phyloP scores from a whole-genome alignment of 805 yeast genomes.

The Nakazawaea ishiwadae region DNA sequence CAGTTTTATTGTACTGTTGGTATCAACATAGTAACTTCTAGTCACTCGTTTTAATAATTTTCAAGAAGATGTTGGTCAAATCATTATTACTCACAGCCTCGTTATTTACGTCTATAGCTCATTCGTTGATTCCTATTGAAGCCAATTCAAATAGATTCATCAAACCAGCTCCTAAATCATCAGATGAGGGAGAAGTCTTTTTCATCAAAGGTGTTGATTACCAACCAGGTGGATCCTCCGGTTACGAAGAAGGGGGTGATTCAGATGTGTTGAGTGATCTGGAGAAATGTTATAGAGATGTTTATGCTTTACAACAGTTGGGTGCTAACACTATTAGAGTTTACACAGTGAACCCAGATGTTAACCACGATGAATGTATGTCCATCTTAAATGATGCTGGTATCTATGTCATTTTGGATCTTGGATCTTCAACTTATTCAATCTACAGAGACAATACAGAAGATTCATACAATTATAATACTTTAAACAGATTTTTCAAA shows the following conservation, averaged over 20 bases:
- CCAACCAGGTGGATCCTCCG: constrained; percentile 90
- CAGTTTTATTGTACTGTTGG: too few relatives aligned
- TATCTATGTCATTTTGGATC: constrained; percentile 81
- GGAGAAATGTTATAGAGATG: constrained; percentile 73
- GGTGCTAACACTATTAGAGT: constrained; percentile 85
- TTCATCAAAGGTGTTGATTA: constrained; percentile 86
- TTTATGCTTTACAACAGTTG: constrained; percentile 67
- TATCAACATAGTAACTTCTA: too few relatives aligned
- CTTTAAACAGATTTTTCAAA: constrained; percentile 76
- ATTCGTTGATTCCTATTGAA: constrained; percentile 55
- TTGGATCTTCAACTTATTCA: constrained; percentile 66
- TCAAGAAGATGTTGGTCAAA: not conserved
- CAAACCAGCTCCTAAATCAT: constrained; percentile 35
- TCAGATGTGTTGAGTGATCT: constrained; percentile 71
- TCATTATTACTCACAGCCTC: not conserved
- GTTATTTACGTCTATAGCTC: constrained; percentile 9
- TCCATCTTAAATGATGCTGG: constrained; percentile 86
- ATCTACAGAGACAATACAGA: constrained; percentile 68
- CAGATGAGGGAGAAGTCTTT: constrained; percentile 52
- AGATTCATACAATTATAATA: constrained; percentile 64
- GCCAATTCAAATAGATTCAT: constrained; percentile 55
- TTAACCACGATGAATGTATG: constrained; percentile 90
- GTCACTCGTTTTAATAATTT: not conserved
- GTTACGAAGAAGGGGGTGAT: constrained; percentile 29
- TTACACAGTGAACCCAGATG: constrained; percentile 76